These are phyloP conservation scores for Ramichloridium luteum DNA, from an alignment of 2,329 filamentous ascomycete genomes.

Conservation along the genomic window DNA sequence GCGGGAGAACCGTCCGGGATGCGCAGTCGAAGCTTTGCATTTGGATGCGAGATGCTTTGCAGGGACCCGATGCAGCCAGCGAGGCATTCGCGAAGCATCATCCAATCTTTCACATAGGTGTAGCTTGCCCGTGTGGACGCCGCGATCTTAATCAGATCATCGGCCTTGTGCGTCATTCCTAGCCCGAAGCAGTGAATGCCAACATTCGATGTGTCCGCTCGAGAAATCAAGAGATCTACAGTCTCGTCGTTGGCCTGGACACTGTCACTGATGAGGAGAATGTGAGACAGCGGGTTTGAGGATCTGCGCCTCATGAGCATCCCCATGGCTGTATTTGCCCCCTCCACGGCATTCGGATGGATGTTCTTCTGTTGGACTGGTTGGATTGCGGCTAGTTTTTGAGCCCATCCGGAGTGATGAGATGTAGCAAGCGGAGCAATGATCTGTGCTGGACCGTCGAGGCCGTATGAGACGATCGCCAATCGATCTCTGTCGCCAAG, in stretches of 20 bases:
- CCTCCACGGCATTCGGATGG: constrained; percentile 91
- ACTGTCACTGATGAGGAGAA: constrained; percentile 93
- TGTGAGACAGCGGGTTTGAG: constrained; percentile 87
- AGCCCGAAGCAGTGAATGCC: constrained; percentile 93
- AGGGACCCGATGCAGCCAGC: constrained; percentile 85
- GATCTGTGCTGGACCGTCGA: constrained; percentile 81
- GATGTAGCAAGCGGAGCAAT: constrained; percentile 98
- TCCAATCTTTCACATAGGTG: constrained; percentile 98
- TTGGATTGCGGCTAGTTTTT: constrained; percentile 73
- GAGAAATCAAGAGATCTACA: constrained; percentile 92
- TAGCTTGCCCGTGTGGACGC: constrained; percentile 93
- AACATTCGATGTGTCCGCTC: constrained; percentile 96
- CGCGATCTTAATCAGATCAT: constrained; percentile 96
- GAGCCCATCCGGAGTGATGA: constrained; percentile 82
- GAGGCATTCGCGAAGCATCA: constrained; percentile 96
- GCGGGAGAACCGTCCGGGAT: constrained; percentile 92
- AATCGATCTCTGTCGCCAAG: constrained; percentile 90
- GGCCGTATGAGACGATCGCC: constrained; percentile 94
- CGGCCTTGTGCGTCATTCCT: constrained; percentile 92
- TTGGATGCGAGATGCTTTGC: constrained; percentile 94
- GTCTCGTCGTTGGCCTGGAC: constrained; percentile 77
- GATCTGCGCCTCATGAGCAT: constrained; percentile 94
- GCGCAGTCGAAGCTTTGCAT: constrained; percentile 88
- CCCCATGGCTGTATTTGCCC: constrained; percentile 97
- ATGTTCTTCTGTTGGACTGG: constrained; percentile 95